Percentiles rank a stretch among this genome's conserved stretches.
Evolutionary conservation across 768 basidiomycete genomes (phyloP).

Genomic region (Leccinum imitatum): DNA sequence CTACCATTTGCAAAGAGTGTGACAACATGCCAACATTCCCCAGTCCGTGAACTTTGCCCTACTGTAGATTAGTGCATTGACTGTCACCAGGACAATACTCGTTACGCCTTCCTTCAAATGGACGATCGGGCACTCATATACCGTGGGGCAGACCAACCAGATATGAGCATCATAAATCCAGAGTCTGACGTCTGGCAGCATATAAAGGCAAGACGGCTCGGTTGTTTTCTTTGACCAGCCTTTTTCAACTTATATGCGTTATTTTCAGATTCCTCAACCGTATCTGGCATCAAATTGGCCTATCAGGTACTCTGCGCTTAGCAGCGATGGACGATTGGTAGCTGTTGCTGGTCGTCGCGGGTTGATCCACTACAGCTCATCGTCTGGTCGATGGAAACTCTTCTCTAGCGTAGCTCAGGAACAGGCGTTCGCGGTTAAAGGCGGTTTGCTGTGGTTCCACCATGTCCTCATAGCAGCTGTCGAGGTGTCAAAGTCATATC

Average conservation of each 20-base stretch:
- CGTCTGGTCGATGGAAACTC: conserved; percentile 93
- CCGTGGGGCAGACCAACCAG: conserved; percentile 94
- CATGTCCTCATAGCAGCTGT: conserved; percentile 91
- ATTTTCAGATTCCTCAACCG: conserved; percentile 75
- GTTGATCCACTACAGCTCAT: conserved; percentile 89
- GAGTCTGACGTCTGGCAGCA: conserved; percentile 97
- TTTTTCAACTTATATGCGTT: neutral
- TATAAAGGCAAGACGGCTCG: conserved; percentile 62
- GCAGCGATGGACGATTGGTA: conserved; percentile 85
- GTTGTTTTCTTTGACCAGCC: conserved; percentile 3
- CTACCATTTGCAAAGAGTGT: conserved; percentile 96
- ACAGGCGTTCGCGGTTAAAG: conserved; percentile 81
- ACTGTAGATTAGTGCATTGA: conserved; percentile 6
- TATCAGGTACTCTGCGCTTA: conserved; percentile 87
- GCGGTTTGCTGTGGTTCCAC: conserved; percentile 95
- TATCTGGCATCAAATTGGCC: conserved; percentile 95
- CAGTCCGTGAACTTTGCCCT: conserved; percentile 49
- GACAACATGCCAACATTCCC: conserved; percentile 86
- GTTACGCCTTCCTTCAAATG: conserved; percentile 93
- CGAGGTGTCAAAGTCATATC: conserved; percentile 75
- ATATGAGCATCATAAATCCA: conserved; percentile 97
- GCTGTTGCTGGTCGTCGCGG: conserved; percentile 92
- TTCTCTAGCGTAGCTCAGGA: conserved; percentile 84
- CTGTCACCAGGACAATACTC: conserved; percentile 80
- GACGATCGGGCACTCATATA: conserved; percentile 93